phyloP scores from a whole-genome alignment of 192 early-diverging fungal species.

The Rhizophlyctis rosea region DNA sequence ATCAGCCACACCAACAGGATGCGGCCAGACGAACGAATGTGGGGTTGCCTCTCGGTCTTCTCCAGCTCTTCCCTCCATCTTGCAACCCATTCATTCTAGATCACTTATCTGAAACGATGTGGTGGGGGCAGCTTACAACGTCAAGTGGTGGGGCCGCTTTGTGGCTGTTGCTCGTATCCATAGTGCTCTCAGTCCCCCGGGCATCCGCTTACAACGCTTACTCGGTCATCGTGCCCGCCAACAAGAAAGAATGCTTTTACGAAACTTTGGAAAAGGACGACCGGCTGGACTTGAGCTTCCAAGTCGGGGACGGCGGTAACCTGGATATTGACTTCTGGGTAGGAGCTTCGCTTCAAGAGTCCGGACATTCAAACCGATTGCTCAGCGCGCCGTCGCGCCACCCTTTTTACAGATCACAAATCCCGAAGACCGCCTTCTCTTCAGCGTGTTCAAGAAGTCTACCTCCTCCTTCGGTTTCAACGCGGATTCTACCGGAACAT shows the following conservation, averaged over 20 bases:
- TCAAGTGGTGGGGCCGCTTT: too few species aligned
- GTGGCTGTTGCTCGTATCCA: not conserved
- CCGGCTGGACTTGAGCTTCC: slow-evolving; percentile 63
- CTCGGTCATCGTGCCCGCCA: not conserved
- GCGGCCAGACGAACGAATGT: too few species aligned
- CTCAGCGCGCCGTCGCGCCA: slow-evolving; percentile 2
- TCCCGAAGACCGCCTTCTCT: slow-evolving; percentile 24
- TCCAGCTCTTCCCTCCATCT: too few species aligned
- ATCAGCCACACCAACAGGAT: too few species aligned
- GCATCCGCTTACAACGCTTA: slow-evolving; percentile 20
- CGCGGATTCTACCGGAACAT: slow-evolving; percentile 53
- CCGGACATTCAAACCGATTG: not conserved
- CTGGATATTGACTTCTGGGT: slow-evolving; percentile 71
- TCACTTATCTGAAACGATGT: too few species aligned
- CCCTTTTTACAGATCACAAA: slow-evolving; percentile 19
- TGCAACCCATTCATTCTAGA: too few species aligned
- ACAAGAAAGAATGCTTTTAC: slow-evolving; percentile 57
- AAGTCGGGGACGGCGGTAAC: slow-evolving; percentile 64
- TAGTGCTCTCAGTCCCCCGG: not conserved
- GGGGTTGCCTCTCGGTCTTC: too few species aligned
- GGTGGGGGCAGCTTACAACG: too few species aligned
- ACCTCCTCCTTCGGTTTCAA: slow-evolving; percentile 30
- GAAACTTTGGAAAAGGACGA: slow-evolving; percentile 59
- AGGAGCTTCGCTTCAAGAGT: slow-evolving; percentile 3
- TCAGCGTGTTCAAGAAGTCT: slow-evolving; percentile 18